Percentiles rank a stretch among this genome's conserved stretches.
These are phyloP conservation scores for Candida freyschussii DNA, from an alignment of 1,139 yeast species.

Conservation along the genomic window DNA sequence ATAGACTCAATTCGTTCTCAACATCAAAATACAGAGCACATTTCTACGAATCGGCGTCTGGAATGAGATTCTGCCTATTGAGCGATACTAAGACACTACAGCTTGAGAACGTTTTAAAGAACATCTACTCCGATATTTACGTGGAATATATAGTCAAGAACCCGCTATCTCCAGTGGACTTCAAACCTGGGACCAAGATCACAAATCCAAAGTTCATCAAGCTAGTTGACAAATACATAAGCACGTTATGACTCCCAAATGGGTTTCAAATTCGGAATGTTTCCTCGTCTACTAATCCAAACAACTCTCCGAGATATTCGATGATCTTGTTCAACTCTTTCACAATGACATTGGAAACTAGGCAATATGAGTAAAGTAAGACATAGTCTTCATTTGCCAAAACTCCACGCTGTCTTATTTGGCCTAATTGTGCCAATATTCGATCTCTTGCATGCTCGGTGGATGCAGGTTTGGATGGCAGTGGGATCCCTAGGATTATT, in stretches of 20 bases:
- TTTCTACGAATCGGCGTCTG: constrained; percentile 73
- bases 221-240: constrained; percentile 34
- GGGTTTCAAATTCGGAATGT: constrained; percentile 22
- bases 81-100: constrained; percentile 65
- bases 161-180: constrained; percentile 50
- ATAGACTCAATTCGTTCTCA: constrained; percentile 58
- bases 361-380: constrained; percentile 64
- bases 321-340: constrained; percentile 60
- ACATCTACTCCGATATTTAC: constrained; percentile 64
- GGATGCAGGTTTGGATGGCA: constrained; percentile 74
- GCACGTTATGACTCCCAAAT: constrained; percentile 6
- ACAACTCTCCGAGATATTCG: constrained; percentile 47
- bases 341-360: constrained; percentile 65
- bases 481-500: constrained; percentile 66
- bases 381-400: constrained; percentile 58
- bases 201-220: constrained; percentile 41
- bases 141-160: constrained; percentile 69
- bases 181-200: constrained; percentile 37
- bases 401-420: constrained; percentile 37
- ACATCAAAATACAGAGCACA: constrained; percentile 78
- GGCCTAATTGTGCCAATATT: constrained; percentile 57
- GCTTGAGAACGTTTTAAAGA: constrained; percentile 55
- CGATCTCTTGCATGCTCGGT: constrained; percentile 73
- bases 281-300: constrained; percentile 52
- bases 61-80: constrained; percentile 67